Evolutionary conservation across 225 moss, liverwort and hornwort species (phyloP), one percentile per base, ranked within the genome.

Genomic region (Sphagnum contortum): DNA sequence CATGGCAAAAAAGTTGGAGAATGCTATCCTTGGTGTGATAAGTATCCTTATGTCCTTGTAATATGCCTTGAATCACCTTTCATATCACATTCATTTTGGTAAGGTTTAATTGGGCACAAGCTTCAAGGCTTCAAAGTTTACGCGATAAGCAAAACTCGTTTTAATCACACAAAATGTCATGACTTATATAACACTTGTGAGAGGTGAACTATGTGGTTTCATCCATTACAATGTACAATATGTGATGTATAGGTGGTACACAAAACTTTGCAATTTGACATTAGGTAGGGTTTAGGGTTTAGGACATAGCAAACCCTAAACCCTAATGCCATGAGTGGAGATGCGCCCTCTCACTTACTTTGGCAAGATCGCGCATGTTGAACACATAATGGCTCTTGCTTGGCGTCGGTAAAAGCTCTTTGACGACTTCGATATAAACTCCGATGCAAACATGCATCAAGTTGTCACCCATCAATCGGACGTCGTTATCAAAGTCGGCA

Each of bases 31-130:
- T 91, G 44, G 88, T 88, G 71, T 81, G 85, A 64, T 81, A 88
- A 2, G 81, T 81, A 56, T 91, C 88, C 77, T 91, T 91, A 59
- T 74, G 83, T 50, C 81, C 91, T 48, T 81, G 79, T 5, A 91
- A 59, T 56, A 91, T 75, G 57, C 91, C 91, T 81, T 91, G 91
- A 74, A 91, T 80, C 47, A 91, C 91, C 91, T 91, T 91, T 60
- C 14, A 57, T 29, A 8, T 51, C 12, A 48, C 14, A 29, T 29
- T 29, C 29, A 29, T 29, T 29, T 29, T 29, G 29, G 0, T 29
- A 29, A 29, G 29, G 29, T 29, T 29, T 29, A 29, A 29, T 29
- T 29, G 29, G 29, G 29, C 1, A 1, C 29, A 29, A 29, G 29
- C 29, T 29, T 29, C 29, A 29, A 29, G 29, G 29, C 29, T 29